Percentiles rank a stretch among this genome's conserved stretches.
Evolutionary conservation across 148 eudicot genomes (phyloP).

Genomic region (Fagopyrum tataricum): DNA sequence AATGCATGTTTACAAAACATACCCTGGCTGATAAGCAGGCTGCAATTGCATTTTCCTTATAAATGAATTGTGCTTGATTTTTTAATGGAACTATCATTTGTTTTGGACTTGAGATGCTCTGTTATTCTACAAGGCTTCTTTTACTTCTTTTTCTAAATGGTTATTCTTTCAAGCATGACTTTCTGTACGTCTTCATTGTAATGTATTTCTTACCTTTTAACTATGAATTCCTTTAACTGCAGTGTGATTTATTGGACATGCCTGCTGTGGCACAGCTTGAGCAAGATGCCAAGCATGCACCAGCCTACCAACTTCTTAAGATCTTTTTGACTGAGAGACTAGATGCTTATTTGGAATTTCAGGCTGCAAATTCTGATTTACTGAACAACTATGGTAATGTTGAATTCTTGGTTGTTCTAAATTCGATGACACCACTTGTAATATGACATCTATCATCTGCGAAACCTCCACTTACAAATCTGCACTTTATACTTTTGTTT

Average conservation of each 20-base stretch:
- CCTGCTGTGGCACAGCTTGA: slow-evolving; percentile 82
- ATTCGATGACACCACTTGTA: not conserved
- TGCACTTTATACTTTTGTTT: slow-evolving; percentile 10
- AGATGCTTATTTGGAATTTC: slow-evolving; percentile 63
- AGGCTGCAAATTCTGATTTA: slow-evolving; percentile 52
- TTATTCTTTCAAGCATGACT: not conserved
- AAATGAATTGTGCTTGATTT: not conserved
- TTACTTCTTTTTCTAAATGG: too few relatives aligned
- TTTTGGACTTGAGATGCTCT: too few relatives aligned
- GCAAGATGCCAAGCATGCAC: slow-evolving; percentile 63
- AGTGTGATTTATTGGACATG: slow-evolving; percentile 88
- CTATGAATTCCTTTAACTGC: slow-evolving; percentile 17
- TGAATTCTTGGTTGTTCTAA: not conserved
- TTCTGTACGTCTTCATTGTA: not conserved
- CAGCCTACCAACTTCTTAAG: slow-evolving; percentile 66
- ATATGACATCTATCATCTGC: not conserved
- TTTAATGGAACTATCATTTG: too few relatives aligned
- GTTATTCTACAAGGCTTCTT: too few relatives aligned
- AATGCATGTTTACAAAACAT: too few relatives aligned
- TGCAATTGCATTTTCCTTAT: not conserved
- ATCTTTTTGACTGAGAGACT: slow-evolving; percentile 75
- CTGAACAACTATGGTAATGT: slow-evolving; percentile 58
- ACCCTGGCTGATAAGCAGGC: not conserved
- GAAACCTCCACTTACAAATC: too few relatives aligned
- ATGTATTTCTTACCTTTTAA: not conserved